A percentile compares a stretch with the other conserved stretches of the same genome.
These are phyloP conservation scores for Phanerochaete carnosa DNA, from an alignment of 768 basidiomycete species.

Conservation along the genomic window DNA sequence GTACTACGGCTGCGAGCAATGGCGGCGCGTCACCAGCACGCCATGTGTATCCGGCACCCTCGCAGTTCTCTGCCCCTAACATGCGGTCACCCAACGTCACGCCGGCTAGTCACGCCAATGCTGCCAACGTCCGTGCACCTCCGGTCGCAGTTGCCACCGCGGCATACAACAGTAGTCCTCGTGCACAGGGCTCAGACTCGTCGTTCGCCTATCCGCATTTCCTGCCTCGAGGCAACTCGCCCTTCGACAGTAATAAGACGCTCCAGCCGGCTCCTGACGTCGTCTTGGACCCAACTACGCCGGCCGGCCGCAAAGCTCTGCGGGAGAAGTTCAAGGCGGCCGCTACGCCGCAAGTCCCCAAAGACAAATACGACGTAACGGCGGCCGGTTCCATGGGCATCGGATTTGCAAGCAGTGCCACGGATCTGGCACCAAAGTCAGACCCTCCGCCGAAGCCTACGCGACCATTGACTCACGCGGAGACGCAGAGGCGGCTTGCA, in stretches of 20 bases:
- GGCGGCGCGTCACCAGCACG: too few relatives aligned
- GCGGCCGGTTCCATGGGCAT: not conserved
- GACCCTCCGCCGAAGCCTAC: too few relatives aligned
- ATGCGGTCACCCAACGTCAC: too few relatives aligned
- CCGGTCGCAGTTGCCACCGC: not conserved
- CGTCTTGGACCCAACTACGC: not conserved
- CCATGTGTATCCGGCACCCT: too few relatives aligned
- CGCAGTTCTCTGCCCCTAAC: too few relatives aligned
- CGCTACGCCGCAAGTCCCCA: not conserved
- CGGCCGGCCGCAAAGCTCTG: not conserved
- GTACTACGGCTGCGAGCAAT: too few relatives aligned
- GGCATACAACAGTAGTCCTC: not conserved
- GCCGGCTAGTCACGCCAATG: too few relatives aligned
- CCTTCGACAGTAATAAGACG: not conserved
- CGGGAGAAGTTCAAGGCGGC: not conserved
- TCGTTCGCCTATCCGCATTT: not conserved
- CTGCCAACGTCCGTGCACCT: too few relatives aligned
- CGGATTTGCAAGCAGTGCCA: too few relatives aligned
- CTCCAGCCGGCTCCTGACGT: not conserved
- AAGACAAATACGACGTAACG: not conserved
- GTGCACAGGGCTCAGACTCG: not conserved
- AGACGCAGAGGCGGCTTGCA: too few relatives aligned
- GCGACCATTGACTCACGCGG: too few relatives aligned
- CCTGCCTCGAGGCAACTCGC: not conserved
- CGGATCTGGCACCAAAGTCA: too few relatives aligned